Evolutionary conservation across 208 protist genomes (phyloP).

Genomic region (Trypanosomatidae sp.): DNA sequence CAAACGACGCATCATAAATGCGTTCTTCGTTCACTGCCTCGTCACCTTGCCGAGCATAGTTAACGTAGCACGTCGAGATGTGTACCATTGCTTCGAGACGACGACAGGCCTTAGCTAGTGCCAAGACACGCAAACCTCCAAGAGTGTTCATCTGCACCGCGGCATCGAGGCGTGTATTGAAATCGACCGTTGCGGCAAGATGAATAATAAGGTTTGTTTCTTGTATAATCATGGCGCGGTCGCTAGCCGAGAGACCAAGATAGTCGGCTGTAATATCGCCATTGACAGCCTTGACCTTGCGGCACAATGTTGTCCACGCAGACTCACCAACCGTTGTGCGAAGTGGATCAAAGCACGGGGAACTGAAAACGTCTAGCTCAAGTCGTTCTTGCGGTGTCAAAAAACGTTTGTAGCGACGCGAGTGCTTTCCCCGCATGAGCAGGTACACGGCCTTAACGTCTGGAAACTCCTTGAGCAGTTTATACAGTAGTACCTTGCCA

Average conservation of each 20-base stretch:
- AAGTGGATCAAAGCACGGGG: slow-evolving; percentile 65
- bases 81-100: slow-evolving; percentile 71
- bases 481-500: slow-evolving; percentile 76
- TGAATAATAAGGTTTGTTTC: slow-evolving; percentile 68
- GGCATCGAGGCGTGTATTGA: slow-evolving; percentile 59
- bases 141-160: slow-evolving; percentile 79
- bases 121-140: slow-evolving; percentile 58
- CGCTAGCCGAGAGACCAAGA: slow-evolving; percentile 40
- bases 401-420: slow-evolving; percentile 39
- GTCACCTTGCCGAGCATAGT: slow-evolving; percentile 38
- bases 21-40: slow-evolving; percentile 35
- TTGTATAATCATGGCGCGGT: slow-evolving; percentile 21
- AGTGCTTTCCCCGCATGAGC: slow-evolving; percentile 68
- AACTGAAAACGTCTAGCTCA: slow-evolving; percentile 56
- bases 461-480: slow-evolving; percentile 65
- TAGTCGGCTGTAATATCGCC: slow-evolving; percentile 62
- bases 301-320: slow-evolving; percentile 23
- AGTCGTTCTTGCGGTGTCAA: slow-evolving; percentile 57
- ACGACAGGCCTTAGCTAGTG: slow-evolving; percentile 51
- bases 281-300: slow-evolving; percentile 38
- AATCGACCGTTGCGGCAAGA: slow-evolving; percentile 83
- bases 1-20: slow-evolving; percentile 68
- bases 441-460: slow-evolving; percentile 62
- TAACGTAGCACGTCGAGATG: slow-evolving; percentile 84
- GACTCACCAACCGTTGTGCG: slow-evolving; percentile 33